Evolutionary conservation across 192 early-diverging fungal genomes (phyloP), one percentile per base, ranked within the genome.

Genomic region (Entomortierella parvispora): DNA sequence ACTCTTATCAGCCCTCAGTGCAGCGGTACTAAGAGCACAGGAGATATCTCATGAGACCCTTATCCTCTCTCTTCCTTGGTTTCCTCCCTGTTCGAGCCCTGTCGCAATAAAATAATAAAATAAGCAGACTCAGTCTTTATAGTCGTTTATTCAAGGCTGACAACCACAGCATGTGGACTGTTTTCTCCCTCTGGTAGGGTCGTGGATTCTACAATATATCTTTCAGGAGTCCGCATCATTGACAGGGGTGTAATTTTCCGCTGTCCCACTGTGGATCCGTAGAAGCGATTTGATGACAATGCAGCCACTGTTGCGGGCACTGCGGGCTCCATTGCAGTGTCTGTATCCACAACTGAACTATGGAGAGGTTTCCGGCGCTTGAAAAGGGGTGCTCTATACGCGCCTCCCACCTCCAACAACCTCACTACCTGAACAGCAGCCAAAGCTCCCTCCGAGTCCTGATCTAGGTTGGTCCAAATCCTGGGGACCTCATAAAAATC

Each of bases 381-480:
- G n/a, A n/a, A n/a, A n/a, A n/a, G n/a, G n/a, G n/a, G n/a, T n/a
- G n/a, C n/a, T 29, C 74, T 48, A 49, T 68, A 77, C 15, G 60
- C 74, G 10, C 56, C 51, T 31, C 43, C 31, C 1, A 77, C 17
- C 55, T 68, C 74, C 22, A 77, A 46, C 23, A 77, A 32, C 54
- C 66, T 62, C 29, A 68, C 34, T 11, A 77, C 29, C 48, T 67
- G 59, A 25, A 47, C 14, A 14, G 65, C 74, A 1, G 74, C 44
- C 47, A 68, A n/a, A 3, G 60, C 20, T 0, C 59, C 65, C 20
- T 77, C 65, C 4, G 51, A 45, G 23, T 57, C 49, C 18, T 51
- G 9, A 3, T 63, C 54, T 12, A 77, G 18, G 33, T 77, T 68
- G 2, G 74, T 68, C 74, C 74, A 77, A 10, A 68, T 20, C 18